Conservation (phyloP, 768 basidiomycete species). For the Butyriboletus loyo region DNA sequence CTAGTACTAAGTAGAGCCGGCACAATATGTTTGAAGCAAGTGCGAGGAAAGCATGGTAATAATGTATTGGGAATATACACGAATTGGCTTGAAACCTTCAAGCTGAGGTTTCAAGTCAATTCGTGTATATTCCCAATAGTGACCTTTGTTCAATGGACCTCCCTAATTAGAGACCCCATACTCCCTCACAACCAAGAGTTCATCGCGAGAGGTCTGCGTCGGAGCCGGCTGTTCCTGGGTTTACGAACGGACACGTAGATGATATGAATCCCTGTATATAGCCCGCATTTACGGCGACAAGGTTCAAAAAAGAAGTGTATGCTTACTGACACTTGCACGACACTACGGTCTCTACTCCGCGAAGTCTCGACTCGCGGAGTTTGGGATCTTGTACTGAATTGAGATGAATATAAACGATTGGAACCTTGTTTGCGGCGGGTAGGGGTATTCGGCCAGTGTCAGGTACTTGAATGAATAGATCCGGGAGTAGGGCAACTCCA, state of each 20-base stretch:
- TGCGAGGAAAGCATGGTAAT: background rate
- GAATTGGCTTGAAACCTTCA: no score
- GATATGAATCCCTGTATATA: background rate
- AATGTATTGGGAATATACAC: no score
- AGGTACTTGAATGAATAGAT: background rate
- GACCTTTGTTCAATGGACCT: background rate
- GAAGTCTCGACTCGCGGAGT: constrained; percentile 25
- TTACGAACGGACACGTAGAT: background rate
- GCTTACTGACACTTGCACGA: background rate
- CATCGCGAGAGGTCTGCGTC: background rate
- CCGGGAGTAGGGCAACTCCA: background rate
- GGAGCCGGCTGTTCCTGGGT: background rate
- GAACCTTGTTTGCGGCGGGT: background rate
- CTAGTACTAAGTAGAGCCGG: no score
- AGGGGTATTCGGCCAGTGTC: background rate
- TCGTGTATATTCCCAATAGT: no score
- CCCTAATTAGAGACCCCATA: background rate
- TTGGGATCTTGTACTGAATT: constrained; percentile 7
- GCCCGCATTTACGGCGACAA: background rate
- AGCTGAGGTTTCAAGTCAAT: no score
- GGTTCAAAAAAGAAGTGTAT: background rate
- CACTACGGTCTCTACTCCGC: no score
- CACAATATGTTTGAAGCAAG: background rate
- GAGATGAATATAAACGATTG: background rate
- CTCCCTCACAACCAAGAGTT: background rate